Conservation (phyloP, 345 rosid species). For the Salix purpurea region DNA sequence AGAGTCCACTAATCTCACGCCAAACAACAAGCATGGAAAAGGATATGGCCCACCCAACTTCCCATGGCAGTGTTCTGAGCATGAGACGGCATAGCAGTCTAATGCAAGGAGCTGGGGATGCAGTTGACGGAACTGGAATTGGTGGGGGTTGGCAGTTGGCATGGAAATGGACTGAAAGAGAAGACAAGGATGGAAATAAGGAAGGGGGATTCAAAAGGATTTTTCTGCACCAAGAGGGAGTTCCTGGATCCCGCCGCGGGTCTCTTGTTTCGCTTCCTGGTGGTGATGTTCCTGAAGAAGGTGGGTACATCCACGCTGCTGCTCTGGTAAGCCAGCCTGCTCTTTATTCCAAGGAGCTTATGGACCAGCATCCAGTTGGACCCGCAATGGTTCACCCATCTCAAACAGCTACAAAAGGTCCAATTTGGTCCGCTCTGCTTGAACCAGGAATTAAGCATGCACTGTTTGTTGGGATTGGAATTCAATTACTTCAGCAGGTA, state of each 20-base stretch:
- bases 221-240: slow-evolving; percentile 76
- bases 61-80: slow-evolving; percentile 57
- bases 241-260: slow-evolving; percentile 66
- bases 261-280: slow-evolving; percentile 74
- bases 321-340: slow-evolving; percentile 46
- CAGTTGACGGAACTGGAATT: slow-evolving; percentile 65
- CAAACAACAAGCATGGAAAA: slow-evolving; percentile 84
- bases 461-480: slow-evolving; percentile 76
- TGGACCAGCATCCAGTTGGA: slow-evolving; percentile 21
- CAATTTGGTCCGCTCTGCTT: slow-evolving; percentile 72
- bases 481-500: slow-evolving; percentile 96
- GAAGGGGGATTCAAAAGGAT: slow-evolving; percentile 79
- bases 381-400: slow-evolving; percentile 32
- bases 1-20: slow-evolving; percentile 81
- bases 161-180: slow-evolving; percentile 70
- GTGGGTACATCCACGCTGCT: slow-evolving; percentile 79
- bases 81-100: slow-evolving; percentile 73
- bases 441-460: slow-evolving; percentile 94
- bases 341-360: slow-evolving; percentile 19
- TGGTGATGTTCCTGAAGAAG: slow-evolving; percentile 41
- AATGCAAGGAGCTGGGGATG: slow-evolving; percentile 56
- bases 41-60: slow-evolving; percentile 54
- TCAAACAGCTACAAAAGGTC: slow-evolving; percentile 51
- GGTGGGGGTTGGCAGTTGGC: slow-evolving; percentile 99
- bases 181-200: slow-evolving; percentile 66